phyloP scores from a whole-genome alignment of 2,329 filamentous ascomycete genomes.

The Laburnicola sp. region DNA sequence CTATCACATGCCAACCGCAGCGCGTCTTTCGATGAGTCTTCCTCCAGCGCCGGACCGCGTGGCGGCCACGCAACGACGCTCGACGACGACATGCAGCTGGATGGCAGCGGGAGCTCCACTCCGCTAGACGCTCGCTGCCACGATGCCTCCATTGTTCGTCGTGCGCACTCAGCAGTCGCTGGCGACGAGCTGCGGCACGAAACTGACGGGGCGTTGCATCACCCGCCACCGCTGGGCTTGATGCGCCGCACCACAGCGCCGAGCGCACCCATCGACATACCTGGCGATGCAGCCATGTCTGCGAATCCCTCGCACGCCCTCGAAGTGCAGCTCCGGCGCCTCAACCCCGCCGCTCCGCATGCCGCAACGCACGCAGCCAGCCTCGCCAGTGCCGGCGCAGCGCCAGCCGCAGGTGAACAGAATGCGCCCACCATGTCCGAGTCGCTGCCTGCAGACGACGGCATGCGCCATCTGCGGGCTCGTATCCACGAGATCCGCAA shows the following conservation, averaged over 20 bases:
- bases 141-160: conserved; percentile 28
- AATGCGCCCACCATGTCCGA: conserved; percentile 37
- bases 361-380: conserved; percentile 28
- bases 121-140: conserved; percentile 22
- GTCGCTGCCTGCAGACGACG: conserved; percentile 54
- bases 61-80: conserved; percentile 12
- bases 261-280: conserved; percentile 26
- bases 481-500: conserved; percentile 54
- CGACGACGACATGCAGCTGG: conserved; percentile 13
- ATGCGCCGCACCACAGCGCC: conserved; percentile 22
- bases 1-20: conserved; percentile 37
- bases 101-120: conserved; percentile 10
- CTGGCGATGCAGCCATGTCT: conserved; percentile 33
- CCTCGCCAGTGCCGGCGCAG: conserved; percentile 13
- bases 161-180: conserved; percentile 26
- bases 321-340: conserved; percentile 31
- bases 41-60: conserved; percentile 11
- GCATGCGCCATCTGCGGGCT: conserved; percentile 52
- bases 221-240: conserved; percentile 15
- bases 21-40: conserved; percentile 9
- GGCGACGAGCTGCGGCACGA: conserved; percentile 24
- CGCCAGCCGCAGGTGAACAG: conserved; percentile 15
- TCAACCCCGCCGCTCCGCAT: conserved; percentile 27
- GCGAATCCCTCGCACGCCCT: conserved; percentile 35
- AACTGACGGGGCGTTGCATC: conserved; percentile 19